These are phyloP conservation scores for Bruguiera hainesii DNA, from an alignment of 441 rosid genomes.

Conservation along the genomic window DNA sequence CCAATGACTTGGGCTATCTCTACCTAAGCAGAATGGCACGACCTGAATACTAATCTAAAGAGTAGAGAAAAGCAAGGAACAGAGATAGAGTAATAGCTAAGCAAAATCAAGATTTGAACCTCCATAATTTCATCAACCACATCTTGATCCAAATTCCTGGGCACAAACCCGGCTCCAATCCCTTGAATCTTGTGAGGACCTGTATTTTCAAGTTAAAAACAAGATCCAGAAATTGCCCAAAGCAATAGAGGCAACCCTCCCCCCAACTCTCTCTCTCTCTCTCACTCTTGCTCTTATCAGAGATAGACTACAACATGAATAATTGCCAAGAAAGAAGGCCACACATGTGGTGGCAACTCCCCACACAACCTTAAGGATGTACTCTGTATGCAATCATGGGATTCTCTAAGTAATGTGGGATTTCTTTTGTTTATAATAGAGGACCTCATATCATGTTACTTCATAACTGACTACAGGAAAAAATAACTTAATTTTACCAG, in stretches of 20 bases:
- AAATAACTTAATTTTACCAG: constrained; percentile 50
- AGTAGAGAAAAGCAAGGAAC: constrained; percentile 5
- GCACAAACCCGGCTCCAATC: constrained; percentile 97
- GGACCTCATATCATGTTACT: constrained; percentile 11
- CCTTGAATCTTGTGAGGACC: constrained; percentile 99
- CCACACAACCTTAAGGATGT: too few species aligned
- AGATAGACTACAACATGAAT: too few species aligned
- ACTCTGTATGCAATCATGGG: too few species aligned
- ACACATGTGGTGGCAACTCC: too few species aligned
- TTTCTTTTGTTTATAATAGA: neutral
- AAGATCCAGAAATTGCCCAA: constrained; percentile 9
- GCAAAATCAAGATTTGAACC: constrained; percentile 31
- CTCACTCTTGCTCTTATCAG: too few species aligned
- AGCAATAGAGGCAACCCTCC: neutral
- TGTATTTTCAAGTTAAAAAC: constrained; percentile 29
- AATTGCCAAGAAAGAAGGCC: too few species aligned
- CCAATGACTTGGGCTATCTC: neutral
- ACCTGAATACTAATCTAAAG: neutral
- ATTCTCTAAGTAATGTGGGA: too few species aligned
- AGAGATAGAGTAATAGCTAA: constrained; percentile 7
- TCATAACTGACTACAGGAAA: constrained; percentile 5
- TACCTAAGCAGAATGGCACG: neutral
- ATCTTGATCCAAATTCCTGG: constrained; percentile 70
- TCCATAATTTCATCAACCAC: constrained; percentile 84
- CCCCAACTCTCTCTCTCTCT: too few species aligned